Base-by-base conservation (phyloP, 2,329 filamentous ascomycete genomes). In the Akanthomyces dipterigenus region DNA sequence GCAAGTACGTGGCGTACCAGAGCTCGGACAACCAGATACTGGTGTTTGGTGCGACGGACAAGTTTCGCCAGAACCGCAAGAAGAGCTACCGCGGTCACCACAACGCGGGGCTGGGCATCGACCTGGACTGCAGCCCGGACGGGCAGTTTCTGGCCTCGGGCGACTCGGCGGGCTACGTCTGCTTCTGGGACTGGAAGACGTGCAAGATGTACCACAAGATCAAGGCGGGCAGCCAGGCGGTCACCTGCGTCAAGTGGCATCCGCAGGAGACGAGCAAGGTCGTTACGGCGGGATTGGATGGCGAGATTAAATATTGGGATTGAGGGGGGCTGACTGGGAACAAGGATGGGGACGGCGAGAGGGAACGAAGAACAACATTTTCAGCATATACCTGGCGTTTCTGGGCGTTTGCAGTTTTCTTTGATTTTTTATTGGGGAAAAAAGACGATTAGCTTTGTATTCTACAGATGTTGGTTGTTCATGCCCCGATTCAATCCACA, bases 171-270 rank as follows among this genome's bases (percentile, higher is more conserved):
- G 95, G 96, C 40, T 97, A 85, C 70, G 86, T 96, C 53, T 96
- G 90, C 76, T 97, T 98, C 77, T 99, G 93, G 91, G 95, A 98
- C 76, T 99, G 93, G 91, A 99, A 99, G 84, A 97, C 92, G 43
- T 96, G 93, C 75, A 98, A 97, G 78, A 93, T 99, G 92, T 96
- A 91, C 76, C 91, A 96, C 77, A 98, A 98, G 82, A 86, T 99
- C 66, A 85, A 89, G 76, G 93, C 91, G 26, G 87, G 90, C 63
- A 92, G 91, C 60, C 85, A 88, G 58, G 86, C 93, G 5, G 82
- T 97, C 60, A 91, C 91, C n/a, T 90, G 88, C 66, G 85, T 95
- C 62, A 89, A 90, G 72, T 99, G 95, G 93, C 93, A 98, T 75
- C 92, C 93, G n/a, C 90, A 97, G 76, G 95, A 99, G 80, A 95